Percentiles rank a stretch among this genome's conserved stretches.
These are phyloP conservation scores for Sambucus nigra DNA, from an alignment of 129 eudicot genomes.

Conservation along the genomic window DNA sequence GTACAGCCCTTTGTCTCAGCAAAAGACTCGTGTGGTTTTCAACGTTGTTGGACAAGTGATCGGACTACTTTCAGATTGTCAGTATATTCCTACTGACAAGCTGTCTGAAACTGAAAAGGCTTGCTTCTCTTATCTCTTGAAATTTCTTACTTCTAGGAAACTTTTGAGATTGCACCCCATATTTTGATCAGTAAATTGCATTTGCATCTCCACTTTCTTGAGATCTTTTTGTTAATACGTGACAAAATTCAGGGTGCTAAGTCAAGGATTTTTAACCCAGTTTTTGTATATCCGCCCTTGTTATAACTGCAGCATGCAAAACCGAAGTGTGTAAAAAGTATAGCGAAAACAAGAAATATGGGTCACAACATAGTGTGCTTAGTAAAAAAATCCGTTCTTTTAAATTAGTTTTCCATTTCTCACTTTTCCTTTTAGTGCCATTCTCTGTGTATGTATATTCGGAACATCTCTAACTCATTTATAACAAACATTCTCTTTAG, in stretches of 20 bases:
- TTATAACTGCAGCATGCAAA: no score
- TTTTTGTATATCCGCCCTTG: no score
- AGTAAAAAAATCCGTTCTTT: background rate
- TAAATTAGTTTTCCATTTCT: background rate
- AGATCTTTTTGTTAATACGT: no score
- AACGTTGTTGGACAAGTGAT: constrained; percentile 69
- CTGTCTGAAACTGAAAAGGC: constrained; percentile 65
- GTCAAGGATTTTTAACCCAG: no score
- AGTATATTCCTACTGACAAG: constrained; percentile 34
- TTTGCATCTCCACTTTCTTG: no score
- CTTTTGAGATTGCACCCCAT: no score
- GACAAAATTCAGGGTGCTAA: no score
- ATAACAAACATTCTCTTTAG: constrained; percentile 20
- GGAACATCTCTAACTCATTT: background rate
- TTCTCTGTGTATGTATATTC: background rate
- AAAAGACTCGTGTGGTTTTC: constrained; percentile 58
- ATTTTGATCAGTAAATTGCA: no score
- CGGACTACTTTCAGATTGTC: constrained; percentile 56
- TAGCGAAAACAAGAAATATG: no score
- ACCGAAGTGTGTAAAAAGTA: no score
- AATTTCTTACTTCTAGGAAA: background rate
- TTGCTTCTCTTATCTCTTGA: constrained; percentile 1
- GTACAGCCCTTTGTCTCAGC: constrained; percentile 41
- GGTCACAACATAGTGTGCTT: no score
- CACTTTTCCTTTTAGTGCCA: background rate